Conservation (phyloP, 257 asterid genomes). For the Petunia secreta region DNA sequence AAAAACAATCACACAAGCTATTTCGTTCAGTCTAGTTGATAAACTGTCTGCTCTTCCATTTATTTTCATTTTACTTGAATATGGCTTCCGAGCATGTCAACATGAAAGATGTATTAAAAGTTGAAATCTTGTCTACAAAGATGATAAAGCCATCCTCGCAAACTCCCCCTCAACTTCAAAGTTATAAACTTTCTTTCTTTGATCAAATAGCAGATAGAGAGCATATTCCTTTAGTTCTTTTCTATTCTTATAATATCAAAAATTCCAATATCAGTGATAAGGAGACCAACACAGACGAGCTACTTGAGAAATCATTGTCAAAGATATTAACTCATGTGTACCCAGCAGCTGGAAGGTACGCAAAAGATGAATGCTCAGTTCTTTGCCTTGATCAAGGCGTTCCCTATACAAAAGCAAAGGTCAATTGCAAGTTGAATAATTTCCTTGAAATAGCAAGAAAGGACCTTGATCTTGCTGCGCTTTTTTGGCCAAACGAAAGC, state of each 20-base stretch:
- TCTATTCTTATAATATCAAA: not conserved
- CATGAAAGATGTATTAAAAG: too few relatives aligned
- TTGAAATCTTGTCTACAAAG: not conserved
- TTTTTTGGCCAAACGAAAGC: not conserved
- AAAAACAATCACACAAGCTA: too few relatives aligned
- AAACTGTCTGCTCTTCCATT: too few relatives aligned
- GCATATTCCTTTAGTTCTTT: not conserved
- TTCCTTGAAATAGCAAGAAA: not conserved
- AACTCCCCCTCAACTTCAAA: not conserved
- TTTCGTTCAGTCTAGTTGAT: too few relatives aligned
- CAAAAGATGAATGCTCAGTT: not conserved
- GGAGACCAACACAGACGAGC: too few relatives aligned
- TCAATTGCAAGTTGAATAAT: not conserved
- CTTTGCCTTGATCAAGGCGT: slow-evolving; percentile 24
- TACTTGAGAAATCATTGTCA: slow-evolving; percentile 20
- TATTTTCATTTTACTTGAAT: too few relatives aligned
- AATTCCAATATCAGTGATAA: too few relatives aligned
- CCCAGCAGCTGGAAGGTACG: slow-evolving; percentile 18
- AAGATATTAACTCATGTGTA: slow-evolving; percentile 12
- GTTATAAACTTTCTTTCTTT: slow-evolving; percentile 5
- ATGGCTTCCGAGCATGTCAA: too few relatives aligned
- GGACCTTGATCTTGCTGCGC: slow-evolving; percentile 8
- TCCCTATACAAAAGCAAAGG: not conserved
- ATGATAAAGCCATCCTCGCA: slow-evolving; percentile 13
- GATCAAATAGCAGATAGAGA: slow-evolving; percentile 10